Base-by-base conservation (phyloP, 2,329 filamentous ascomycete species). In the Didymosphaeria variabile region DNA sequence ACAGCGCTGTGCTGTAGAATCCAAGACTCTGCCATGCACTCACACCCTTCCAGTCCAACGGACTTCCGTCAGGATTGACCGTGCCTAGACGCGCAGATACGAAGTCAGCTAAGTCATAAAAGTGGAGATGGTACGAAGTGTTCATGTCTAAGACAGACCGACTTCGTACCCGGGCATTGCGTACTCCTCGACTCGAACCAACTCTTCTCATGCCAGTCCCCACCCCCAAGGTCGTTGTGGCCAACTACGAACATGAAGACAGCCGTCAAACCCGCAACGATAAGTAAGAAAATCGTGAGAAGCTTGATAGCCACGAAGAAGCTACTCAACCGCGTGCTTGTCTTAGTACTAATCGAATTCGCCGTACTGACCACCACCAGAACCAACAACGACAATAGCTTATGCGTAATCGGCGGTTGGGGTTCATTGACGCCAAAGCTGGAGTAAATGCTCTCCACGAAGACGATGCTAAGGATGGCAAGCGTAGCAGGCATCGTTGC, bases 401-500 rank as follows among this genome's bases (percentile, higher is more conserved):
- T 84, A 72, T 78, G 73, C 26, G 74, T 72, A 54, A 77, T 72
- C 7, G 71, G 71, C 32, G 84, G 82, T 0, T 82, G 82, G 0
- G 86, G 83, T 2, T 86, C 85, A 72, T 84, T 87, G 29, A 88
- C 82, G 64, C 83, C 88, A 71, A 89, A 83, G 23, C 87, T 70
- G 17, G 80, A 73, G 49, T 82, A 80, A 8, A 78, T 69, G 21
- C 62, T 67, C 63, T 83, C 78, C 8, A 81, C 82, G 65, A 90
- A 90, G 19, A 89, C 87, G 64, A 90, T 88, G 68, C 84, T 84
- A 19, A 90, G 78, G 58, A 90, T 90, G 1, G 87, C 87, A 40
- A 89, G 79, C 0, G 87, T 89, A 0, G 87, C 86, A 0, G 88
- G 88, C 87, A 89, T 90, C 3, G 89, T 84, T 8, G 86, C 86